Evolutionary conservation across 2,329 filamentous ascomycete species (phyloP), one percentile per base, ranked within the genome.

Genomic region (Ophiocordyceps sinensis): DNA sequence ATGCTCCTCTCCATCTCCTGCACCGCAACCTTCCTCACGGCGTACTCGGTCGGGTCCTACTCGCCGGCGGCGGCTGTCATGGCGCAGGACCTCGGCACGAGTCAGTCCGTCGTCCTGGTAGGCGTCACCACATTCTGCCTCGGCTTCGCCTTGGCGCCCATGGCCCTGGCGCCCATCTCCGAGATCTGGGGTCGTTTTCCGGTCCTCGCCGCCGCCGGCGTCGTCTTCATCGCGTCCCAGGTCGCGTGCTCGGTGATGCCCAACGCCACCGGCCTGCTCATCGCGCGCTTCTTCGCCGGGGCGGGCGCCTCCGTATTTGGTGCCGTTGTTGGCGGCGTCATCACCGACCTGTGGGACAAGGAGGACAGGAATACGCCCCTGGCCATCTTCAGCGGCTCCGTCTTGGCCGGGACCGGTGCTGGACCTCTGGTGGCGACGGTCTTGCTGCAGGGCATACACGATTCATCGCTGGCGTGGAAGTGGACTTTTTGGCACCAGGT

Each of bases 401-500:
- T 86, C 0, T 64, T 95, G 0, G 70, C 82, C 10, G 89, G 86
- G 0, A 93, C 86, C 0, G 86, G 86, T 0, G 63, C 82, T 1
- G 88, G 87, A 0, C 87, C 87, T 0, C 54, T 94, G 7, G 64
- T 87, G 1, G 73, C 73, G 5, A 76, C 83, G 1, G 75, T 80
- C 37, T 76, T 95, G 46, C 75, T 80, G 0, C 64, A 82, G 30
- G 68, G 75, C 39, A 68, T 75, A 1, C 70, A 62, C 1, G 51
- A 62, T 10, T 50, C 57, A 8, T 59, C 53, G 0, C 44, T 54
- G n/a, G 58, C 60, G 3, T 94, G 85, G 85, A 76, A 85, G 46
- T 94, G 87, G 87, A 75, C 88, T 0, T 94, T 93, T 57, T 94
- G 86, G 71, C 69, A 88, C 26, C 88, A 95, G 50, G 75, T 77